Conservation (phyloP, 345 rosid genomes). For the Schrenkiella parvula region DNA sequence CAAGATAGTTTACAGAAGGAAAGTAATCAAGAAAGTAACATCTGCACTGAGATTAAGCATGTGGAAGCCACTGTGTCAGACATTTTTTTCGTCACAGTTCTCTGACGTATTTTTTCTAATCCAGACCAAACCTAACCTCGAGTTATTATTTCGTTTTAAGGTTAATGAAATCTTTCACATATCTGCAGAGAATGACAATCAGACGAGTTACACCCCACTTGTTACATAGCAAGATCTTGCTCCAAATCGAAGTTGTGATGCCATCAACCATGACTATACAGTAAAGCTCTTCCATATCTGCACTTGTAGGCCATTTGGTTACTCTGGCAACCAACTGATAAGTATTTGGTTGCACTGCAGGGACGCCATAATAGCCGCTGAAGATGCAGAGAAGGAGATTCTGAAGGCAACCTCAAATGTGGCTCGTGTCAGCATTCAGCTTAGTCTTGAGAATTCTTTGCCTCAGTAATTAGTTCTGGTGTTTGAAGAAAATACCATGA, state of each 20-base stretch:
- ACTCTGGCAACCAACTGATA: constrained; percentile 8
- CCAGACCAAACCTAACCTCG: background rate
- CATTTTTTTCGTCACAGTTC: constrained; percentile 44
- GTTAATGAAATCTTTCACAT: background rate
- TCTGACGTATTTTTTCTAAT: constrained; percentile 41
- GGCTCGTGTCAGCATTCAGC: constrained; percentile 51
- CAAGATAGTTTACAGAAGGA: constrained; percentile 28
- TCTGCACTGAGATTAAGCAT: constrained; percentile 38
- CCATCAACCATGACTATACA: constrained; percentile 33
- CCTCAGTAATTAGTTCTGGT: constrained; percentile 20
- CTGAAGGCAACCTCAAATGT: constrained; percentile 42
- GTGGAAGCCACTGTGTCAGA: constrained; percentile 45
- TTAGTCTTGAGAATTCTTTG: constrained; percentile 45
- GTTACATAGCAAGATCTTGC: constrained; percentile 59
- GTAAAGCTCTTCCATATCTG: constrained; percentile 22
- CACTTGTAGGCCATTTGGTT: background rate
- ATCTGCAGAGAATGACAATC: constrained; percentile 56
- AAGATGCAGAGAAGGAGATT: constrained; percentile 54
- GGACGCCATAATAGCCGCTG: constrained; percentile 59
- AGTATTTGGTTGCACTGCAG: constrained; percentile 26
- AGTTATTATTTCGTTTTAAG: background rate
- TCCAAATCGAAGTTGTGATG: constrained; percentile 43
- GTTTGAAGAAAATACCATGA: background rate
- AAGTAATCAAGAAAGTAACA: constrained; percentile 21
- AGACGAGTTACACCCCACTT: constrained; percentile 62